Percentiles rank a stretch among this genome's conserved stretches.
These are phyloP conservation scores for Gyromitra esculenta DNA, from an alignment of 2,329 filamentous ascomycete species.

Conservation along the genomic window DNA sequence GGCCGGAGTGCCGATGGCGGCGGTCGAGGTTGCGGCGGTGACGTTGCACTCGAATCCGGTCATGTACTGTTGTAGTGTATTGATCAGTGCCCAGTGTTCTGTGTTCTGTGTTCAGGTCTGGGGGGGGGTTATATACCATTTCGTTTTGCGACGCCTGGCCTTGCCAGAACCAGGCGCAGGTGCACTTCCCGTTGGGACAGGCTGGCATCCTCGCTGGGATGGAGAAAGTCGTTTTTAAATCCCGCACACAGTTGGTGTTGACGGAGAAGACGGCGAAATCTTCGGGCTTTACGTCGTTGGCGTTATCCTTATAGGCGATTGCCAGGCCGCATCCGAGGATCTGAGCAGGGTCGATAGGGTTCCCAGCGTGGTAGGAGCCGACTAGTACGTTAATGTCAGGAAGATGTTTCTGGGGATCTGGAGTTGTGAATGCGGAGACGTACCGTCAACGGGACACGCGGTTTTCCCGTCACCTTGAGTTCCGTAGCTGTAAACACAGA, in stretches of 20 bases:
- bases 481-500: slow-evolving; percentile 16
- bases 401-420: too few species aligned
- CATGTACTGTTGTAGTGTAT: slow-evolving; percentile 61
- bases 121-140: slow-evolving; percentile 30
- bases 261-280: slow-evolving; percentile 67
- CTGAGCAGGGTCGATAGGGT: slow-evolving; percentile 29
- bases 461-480: slow-evolving; percentile 25
- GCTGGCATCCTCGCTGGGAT: slow-evolving; percentile 60
- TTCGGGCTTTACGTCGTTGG: slow-evolving; percentile 64
- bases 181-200: slow-evolving; percentile 61
- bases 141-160: slow-evolving; percentile 48
- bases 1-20: slow-evolving; percentile 62
- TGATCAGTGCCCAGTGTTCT: neutral
- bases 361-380: slow-evolving; percentile 47
- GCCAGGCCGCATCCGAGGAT: slow-evolving; percentile 59
- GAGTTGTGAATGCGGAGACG: neutral
- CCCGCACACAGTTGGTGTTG: slow-evolving; percentile 62
- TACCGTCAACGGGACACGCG: slow-evolving; percentile 40
- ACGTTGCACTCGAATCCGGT: slow-evolving; percentile 65
- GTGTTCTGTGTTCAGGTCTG: neutral
- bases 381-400: slow-evolving; percentile 2
- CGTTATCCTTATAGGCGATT: slow-evolving; percentile 65
- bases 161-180: slow-evolving; percentile 63
- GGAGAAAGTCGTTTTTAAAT: slow-evolving; percentile 60
- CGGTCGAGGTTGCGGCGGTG: slow-evolving; percentile 62